Percentiles rank a stretch among this genome's conserved stretches.
Conservation (phyloP, 225 moss, liverwort and hornwort species). For the Sphagnum contortum region DNA sequence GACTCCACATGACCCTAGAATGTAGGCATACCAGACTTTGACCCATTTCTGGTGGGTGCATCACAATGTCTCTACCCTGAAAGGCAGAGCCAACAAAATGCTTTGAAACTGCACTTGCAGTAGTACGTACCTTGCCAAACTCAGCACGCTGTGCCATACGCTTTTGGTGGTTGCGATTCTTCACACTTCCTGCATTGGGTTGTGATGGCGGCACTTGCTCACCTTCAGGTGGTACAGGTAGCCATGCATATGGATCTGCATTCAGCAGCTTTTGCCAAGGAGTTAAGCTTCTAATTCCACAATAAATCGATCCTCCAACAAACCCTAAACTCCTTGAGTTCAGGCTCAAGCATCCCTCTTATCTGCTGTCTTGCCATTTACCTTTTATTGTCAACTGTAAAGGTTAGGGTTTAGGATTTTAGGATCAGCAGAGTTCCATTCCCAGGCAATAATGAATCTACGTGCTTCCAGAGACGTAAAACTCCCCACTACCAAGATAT, state of each 20-base stretch:
- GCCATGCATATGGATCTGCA: conserved; percentile 64
- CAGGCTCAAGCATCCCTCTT: background rate
- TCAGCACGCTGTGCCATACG: conserved; percentile 78
- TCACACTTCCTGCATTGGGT: conserved; percentile 77
- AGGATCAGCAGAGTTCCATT: background rate
- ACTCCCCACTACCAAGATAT: no score
- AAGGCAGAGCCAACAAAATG: no score
- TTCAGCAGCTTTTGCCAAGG: background rate
- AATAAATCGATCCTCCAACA: no score
- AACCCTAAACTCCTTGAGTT: background rate
- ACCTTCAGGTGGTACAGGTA: conserved; percentile 67
- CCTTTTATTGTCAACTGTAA: background rate
- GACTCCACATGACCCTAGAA: no score
- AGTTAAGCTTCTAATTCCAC: background rate
- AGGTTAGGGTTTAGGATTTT: conserved; percentile 17
- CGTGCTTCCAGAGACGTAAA: no score
- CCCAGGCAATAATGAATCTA: no score
- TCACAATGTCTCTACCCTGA: no score
- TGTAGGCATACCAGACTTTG: no score
- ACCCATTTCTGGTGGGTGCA: no score
- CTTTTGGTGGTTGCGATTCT: conserved; percentile 84
- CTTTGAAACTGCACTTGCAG: no score
- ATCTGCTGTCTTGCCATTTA: background rate
- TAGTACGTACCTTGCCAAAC: conserved; percentile 50
- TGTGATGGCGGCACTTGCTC: conserved; percentile 66